These are phyloP conservation scores for Aspergillus hancockii DNA, from an alignment of 495 filamentous ascomycete genomes.

Conservation along the genomic window DNA sequence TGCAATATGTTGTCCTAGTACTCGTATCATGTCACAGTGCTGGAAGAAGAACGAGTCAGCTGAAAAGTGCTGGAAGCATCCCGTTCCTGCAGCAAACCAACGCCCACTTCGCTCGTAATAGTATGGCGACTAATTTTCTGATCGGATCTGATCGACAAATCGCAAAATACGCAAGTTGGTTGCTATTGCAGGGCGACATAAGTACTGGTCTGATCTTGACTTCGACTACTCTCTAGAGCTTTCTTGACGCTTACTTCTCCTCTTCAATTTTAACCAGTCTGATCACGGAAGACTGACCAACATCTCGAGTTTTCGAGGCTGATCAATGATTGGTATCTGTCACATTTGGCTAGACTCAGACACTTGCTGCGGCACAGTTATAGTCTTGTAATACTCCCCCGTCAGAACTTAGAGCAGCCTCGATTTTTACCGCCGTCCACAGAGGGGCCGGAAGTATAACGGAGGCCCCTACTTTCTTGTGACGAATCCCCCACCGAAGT, in stretches of 20 bases:
- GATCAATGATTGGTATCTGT: slow-evolving; percentile 10
- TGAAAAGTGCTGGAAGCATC: slow-evolving; percentile 4
- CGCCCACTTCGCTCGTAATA: slow-evolving; percentile 4
- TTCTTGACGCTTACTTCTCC: neutral
- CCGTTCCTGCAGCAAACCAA: slow-evolving; percentile 15
- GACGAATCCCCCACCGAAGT: slow-evolving; percentile 17
- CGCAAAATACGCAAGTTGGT: neutral
- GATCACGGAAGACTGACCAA: neutral
- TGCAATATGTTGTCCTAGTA: neutral
- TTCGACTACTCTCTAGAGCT: neutral
- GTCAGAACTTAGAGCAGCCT: slow-evolving; percentile 11
- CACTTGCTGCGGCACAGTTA: slow-evolving; percentile 8
- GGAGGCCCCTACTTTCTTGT: slow-evolving; percentile 9
- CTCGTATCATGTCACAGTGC: neutral
- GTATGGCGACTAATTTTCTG: slow-evolving; percentile 3
- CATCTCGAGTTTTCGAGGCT: neutral
- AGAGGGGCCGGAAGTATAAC: slow-evolving; percentile 15
- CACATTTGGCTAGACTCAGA: slow-evolving; percentile 6
- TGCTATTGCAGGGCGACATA: neutral
- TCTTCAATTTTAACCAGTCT: neutral
- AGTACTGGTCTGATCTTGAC: neutral
- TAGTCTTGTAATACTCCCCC: slow-evolving; percentile 4
- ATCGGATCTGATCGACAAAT: slow-evolving; percentile 16
- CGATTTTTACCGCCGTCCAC: slow-evolving; percentile 21
- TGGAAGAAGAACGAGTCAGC: slow-evolving; percentile 7